phyloP scores from a whole-genome alignment of 1,284 basidiomycete species.

The Leccinum pachyderme region DNA sequence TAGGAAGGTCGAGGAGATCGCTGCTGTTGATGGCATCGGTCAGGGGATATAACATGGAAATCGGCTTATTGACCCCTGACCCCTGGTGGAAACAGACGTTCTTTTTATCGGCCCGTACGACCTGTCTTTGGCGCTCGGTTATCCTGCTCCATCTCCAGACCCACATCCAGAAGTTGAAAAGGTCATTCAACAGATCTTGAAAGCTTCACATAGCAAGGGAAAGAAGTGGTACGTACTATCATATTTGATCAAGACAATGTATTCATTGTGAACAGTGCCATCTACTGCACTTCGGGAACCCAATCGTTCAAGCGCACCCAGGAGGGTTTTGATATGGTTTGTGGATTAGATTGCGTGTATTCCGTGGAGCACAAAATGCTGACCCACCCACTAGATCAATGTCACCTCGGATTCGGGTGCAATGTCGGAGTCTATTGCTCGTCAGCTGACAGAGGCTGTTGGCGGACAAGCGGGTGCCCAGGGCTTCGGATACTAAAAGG shows the following conservation, averaged over 20 bases:
- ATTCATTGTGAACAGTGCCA: conserved; percentile 34
- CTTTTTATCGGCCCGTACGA: conserved; percentile 72
- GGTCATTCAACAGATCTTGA: conserved; percentile 57
- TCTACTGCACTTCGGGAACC: conserved; percentile 48
- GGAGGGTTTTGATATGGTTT: conserved; percentile 60
- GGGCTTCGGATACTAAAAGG: conserved; percentile 15
- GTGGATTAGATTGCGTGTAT: conserved; percentile 13
- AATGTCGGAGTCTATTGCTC: conserved; percentile 42
- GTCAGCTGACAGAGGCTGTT: conserved; percentile 32
- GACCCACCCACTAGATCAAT: conserved; percentile 42
- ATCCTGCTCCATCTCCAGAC: conserved; percentile 57
- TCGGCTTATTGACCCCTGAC: background rate
- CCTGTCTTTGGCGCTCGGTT: conserved; percentile 58
- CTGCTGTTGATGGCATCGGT: conserved; percentile 64
- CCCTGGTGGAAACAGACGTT: conserved; percentile 36
- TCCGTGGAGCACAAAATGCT: background rate
- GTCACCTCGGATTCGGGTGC: conserved; percentile 48
- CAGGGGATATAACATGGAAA: conserved; percentile 13
- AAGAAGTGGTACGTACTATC: conserved; percentile 60
- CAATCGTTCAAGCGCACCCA: conserved; percentile 48
- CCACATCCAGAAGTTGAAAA: conserved; percentile 62
- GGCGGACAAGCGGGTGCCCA: conserved; percentile 8
- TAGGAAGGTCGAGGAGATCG: conserved; percentile 59
- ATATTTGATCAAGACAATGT: conserved; percentile 3
- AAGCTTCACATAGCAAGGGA: conserved; percentile 50